Base-by-base conservation (phyloP, 148 eudicot genomes). In the Vaccinium vitisidaea region DNA sequence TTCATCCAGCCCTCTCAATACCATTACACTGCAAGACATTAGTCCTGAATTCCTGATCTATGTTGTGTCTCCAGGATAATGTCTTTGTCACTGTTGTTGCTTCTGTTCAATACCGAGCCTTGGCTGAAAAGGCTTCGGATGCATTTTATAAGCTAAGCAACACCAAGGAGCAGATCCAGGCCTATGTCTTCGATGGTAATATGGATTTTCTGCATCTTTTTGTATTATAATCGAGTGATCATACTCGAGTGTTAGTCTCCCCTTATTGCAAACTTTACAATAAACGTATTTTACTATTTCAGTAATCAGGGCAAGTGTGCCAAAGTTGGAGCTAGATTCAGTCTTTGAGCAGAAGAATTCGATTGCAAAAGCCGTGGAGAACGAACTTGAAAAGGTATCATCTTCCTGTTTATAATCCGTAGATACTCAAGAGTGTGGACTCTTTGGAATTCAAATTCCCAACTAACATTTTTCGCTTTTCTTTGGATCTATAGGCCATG, bases 1-100 rank as follows among this genome's bases (percentile, higher is more conserved):
- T 61, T 61, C 67, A 61, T 61, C 69, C 69, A 61, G 27, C 69
- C 27, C 27, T n/a, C 27, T 61, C 69, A n/a, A 61, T 61, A 61
- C n/a, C 1, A 61, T 25, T 61, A 8, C 27, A 61, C 27, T 59
- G 25, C 27, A 61, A 61, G 59, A 25, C 16, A 19, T 78, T 14
- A n/a, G n/a, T n/a, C n/a, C n/a, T 32, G 14, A n/a, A 46, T 4
- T 49, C 9, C 23, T 49, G 12, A 54, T 39, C 21, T 15, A 16
- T 80, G 16, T 46, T 83, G 3, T 14, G 27, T 63, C 23, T 87
- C 53, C 89, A 89, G 91, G 91, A 89, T 67, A 89, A 89, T 85
- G 91, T 89, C 53, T 89, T 89, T 85, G 91, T 89, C 36, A 89
- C 77, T 56, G 87, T 89, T 79, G 91, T 89, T n/a, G 91, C 91